These are phyloP conservation scores for Eryngium alpinum DNA, from an alignment of 140 eudicot genomes.

Conservation along the genomic window DNA sequence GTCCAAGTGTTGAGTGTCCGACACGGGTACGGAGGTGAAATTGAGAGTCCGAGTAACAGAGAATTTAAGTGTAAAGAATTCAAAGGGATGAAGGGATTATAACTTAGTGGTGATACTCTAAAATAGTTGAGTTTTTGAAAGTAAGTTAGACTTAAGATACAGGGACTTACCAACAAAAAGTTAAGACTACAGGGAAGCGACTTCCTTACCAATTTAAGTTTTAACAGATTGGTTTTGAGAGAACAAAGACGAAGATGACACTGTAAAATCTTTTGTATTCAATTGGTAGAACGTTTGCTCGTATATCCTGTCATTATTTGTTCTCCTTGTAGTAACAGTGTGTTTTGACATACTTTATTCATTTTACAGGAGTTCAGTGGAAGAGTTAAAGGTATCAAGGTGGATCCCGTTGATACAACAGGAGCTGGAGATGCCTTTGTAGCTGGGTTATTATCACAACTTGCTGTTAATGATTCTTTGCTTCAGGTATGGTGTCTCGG, in stretches of 20 bases:
- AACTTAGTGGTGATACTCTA: background rate
- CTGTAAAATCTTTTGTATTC: background rate
- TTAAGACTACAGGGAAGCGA: background rate
- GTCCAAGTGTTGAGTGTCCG: too few species aligned
- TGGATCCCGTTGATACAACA: constrained; percentile 81
- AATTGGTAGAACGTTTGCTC: background rate
- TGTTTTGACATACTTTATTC: background rate
- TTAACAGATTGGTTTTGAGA: too few species aligned
- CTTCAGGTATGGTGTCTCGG: constrained; percentile 45
- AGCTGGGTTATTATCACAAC: constrained; percentile 79
- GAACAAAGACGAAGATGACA: too few species aligned
- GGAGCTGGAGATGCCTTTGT: constrained; percentile 99
- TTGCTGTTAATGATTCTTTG: constrained; percentile 64
- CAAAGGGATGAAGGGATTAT: too few species aligned
- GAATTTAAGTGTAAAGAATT: too few species aligned
- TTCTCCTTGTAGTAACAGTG: background rate
- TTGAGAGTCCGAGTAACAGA: too few species aligned
- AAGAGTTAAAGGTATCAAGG: constrained; percentile 74
- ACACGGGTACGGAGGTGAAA: too few species aligned
- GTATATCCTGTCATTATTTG: background rate
- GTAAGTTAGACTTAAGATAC: too few species aligned
- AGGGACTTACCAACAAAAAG: too few species aligned
- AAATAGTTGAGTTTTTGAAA: background rate
- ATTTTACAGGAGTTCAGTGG: constrained; percentile 78
- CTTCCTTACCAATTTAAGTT: background rate